A percentile compares a stretch with the other conserved stretches of the same genome.
phyloP scores from a whole-genome alignment of 2,329 filamentous ascomycete species.

The Tolypocladium cylindrosporum region DNA sequence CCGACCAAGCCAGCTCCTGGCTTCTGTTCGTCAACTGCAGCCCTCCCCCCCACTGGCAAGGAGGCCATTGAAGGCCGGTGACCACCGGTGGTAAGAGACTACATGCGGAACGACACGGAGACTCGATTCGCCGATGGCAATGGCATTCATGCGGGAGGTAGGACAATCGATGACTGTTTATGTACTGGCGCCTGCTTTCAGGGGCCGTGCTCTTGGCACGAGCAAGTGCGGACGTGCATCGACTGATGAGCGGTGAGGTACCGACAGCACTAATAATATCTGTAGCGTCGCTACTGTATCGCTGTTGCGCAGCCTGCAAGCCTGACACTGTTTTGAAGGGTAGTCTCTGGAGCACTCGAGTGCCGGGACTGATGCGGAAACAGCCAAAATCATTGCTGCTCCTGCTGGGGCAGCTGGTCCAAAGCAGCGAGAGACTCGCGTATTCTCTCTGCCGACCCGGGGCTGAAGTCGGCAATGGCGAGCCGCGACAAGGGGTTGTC shows the following conservation, averaged over 20 bases:
- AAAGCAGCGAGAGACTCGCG: slow-evolving; percentile 4
- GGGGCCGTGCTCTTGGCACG: neutral
- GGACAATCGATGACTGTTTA: neutral
- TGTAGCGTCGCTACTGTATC: neutral
- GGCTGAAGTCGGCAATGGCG: slow-evolving; percentile 25
- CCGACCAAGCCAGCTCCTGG: neutral
- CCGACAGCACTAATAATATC: neutral
- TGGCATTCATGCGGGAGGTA: neutral
- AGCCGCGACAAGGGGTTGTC: slow-evolving; percentile 28
- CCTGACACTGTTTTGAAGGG: neutral
- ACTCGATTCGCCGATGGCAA: neutral
- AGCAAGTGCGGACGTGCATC: neutral
- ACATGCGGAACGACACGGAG: too few relatives aligned
- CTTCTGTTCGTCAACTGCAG: neutral
- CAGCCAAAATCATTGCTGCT: neutral
- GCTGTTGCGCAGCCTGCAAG: neutral
- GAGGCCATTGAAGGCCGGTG: neutral
- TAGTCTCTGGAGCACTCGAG: neutral
- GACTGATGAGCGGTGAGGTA: neutral
- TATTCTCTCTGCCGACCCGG: slow-evolving; percentile 10
- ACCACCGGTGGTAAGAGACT: neutral
- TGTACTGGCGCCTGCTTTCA: neutral
- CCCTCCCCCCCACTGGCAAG: neutral
- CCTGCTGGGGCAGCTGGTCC: neutral
- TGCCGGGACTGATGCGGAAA: neutral